phyloP scores from a whole-genome alignment of 164 flowering plant species.

The Berberis vulgaris region DNA sequence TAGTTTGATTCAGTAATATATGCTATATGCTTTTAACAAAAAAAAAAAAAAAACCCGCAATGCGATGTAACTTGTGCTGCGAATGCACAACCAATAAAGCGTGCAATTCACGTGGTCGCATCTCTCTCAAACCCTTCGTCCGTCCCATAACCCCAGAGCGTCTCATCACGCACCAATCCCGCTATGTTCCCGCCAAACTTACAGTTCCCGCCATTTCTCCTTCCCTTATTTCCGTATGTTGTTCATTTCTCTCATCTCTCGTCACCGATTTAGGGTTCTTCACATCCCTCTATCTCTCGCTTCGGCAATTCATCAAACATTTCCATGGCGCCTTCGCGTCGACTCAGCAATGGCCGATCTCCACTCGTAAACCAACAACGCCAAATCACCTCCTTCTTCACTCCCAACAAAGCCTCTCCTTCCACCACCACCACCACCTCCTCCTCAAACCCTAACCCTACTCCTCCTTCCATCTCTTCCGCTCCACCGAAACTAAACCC shows the following conservation, averaged over 20 bases:
- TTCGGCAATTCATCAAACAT: not conserved
- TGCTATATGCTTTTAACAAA: too few species aligned
- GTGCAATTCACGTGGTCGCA: too few species aligned
- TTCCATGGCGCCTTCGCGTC: conserved; percentile 66
- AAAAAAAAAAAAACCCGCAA: too few species aligned
- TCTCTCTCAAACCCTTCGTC: too few species aligned
- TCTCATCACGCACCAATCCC: not conserved
- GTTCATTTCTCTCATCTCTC: not conserved
- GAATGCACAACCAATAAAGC: too few species aligned
- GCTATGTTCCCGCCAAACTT: not conserved
- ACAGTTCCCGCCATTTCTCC: not conserved
- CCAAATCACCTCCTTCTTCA: conserved; percentile 89
- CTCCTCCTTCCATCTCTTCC: conserved; percentile 17
- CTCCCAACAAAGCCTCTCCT: conserved; percentile 30
- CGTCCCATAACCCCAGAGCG: too few species aligned
- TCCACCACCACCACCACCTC: conserved; percentile 17
- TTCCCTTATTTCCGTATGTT: too few species aligned
- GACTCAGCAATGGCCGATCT: conserved; percentile 68
- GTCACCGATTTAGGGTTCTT: not conserved
- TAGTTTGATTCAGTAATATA: too few species aligned
- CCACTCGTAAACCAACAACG: conserved; percentile 79
- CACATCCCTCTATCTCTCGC: not conserved
- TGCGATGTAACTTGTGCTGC: too few species aligned
- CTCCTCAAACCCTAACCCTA: conserved; percentile 5
- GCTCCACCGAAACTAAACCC: conserved; percentile 25